Base-by-base conservation (phyloP, 306 rosid species). In the Echinosophora koreensis region DNA sequence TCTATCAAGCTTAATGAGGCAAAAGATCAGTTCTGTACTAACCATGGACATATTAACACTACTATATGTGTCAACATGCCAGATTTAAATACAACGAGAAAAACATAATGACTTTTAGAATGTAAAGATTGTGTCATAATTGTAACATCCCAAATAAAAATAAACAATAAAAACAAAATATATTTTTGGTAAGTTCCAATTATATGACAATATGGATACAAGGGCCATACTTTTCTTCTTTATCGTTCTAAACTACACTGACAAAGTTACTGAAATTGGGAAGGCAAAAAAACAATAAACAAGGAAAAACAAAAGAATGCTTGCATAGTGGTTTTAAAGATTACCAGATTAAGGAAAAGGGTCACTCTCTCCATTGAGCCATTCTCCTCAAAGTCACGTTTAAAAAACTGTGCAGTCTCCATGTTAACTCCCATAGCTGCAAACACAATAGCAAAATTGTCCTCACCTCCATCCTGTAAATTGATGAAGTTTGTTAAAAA, bases 341-440 rank as follows among this genome's bases (percentile, higher is more conserved):
- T 49, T 90, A 96, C 98, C 97, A 92, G 90, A 84, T 92, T 96
- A 84, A 96, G 89, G 78, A 96, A 96, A 75, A 96, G 94, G 59
- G 99, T 96, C 87, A 96, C 99, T 83, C 99, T 92, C 87, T 96
- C 99, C 99, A 96, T 96, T 1, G 99, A 96, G 60, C 99, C 98
- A 80, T 92, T 96, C 85, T 96, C 99, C 85, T 96, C 99, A 82
- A 96, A 96, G 86, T 96, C 99, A 27, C 99, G 99, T 79, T 96
- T 96, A 66, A 96, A 96, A 82, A 96, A 92, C 81, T 96, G 99
- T 14, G 99, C 99, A 46, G 99, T 89, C 88, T 96, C 99, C 99
- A 95, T 95, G 87, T 95, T 95, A 77, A 95, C 99, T 73, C 99
- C n/a, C 99, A 95, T 95, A 80, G 99, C 99, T 14, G 99, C 99